Percentiles rank a stretch among this genome's conserved stretches.
Evolutionary conservation across 2,329 filamentous ascomycete genomes (phyloP).

Genomic region (Chrysoporthe deuterocubensis): DNA sequence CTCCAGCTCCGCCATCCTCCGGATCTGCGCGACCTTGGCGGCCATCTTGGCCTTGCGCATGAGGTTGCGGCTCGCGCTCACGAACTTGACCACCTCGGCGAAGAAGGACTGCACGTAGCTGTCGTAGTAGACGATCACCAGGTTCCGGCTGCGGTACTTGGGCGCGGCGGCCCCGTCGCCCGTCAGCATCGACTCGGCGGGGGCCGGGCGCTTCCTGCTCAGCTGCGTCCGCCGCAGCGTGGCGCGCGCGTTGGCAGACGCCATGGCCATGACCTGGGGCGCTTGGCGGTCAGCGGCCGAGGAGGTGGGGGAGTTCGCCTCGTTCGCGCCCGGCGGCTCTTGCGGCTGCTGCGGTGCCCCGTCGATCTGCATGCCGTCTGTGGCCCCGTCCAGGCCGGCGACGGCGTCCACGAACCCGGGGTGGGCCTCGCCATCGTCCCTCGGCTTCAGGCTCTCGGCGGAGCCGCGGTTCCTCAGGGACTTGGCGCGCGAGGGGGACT

Average conservation of each 20-base stretch:
- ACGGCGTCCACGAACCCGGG: slow-evolving; percentile 4
- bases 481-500: slow-evolving; percentile 31
- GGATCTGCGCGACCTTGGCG: slow-evolving; percentile 71
- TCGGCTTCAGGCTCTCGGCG: slow-evolving; percentile 34
- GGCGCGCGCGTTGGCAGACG: slow-evolving; percentile 51
- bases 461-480: slow-evolving; percentile 35
- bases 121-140: slow-evolving; percentile 92
- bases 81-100: slow-evolving; percentile 79
- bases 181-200: slow-evolving; percentile 55
- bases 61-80: slow-evolving; percentile 79
- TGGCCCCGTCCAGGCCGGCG: neutral
- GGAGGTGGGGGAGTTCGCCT: slow-evolving; percentile 40
- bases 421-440: slow-evolving; percentile 31
- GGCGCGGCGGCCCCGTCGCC: slow-evolving; percentile 47
- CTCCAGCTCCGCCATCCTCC: slow-evolving; percentile 62
- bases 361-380: slow-evolving; percentile 10
- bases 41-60: slow-evolving; percentile 89
- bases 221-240: slow-evolving; percentile 55
- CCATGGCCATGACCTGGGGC: slow-evolving; percentile 50
- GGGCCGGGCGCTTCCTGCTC: slow-evolving; percentile 29
- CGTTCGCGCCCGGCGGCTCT: slow-evolving; percentile 30
- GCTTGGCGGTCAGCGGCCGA: slow-evolving; percentile 46
- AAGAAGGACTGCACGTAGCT: slow-evolving; percentile 83
- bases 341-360: neutral
- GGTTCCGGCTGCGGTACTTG: slow-evolving; percentile 71